These are phyloP conservation scores for Phytopythium oedochilum DNA, from an alignment of 352 stramenopile genomes.

Conservation along the genomic window DNA sequence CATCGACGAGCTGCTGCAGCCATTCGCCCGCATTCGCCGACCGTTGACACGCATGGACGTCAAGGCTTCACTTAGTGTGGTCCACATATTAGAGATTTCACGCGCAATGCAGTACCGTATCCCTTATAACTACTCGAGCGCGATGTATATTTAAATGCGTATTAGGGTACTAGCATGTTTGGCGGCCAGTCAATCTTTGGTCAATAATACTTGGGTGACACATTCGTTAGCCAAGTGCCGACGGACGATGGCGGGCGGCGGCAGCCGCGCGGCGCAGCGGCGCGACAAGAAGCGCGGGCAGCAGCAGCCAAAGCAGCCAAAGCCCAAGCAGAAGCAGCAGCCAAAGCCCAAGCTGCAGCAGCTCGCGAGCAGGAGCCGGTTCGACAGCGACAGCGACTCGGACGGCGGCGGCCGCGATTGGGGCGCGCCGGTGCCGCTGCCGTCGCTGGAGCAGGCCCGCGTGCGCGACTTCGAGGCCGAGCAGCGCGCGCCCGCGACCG, in stretches of 20 bases:
- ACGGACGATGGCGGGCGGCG: slow-evolving; percentile 2
- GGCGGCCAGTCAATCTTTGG: neutral
- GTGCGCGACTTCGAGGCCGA: slow-evolving; percentile 65
- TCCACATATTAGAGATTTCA: too few relatives aligned
- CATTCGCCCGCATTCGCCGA: too few relatives aligned
- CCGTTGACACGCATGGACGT: too few relatives aligned
- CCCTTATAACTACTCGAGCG: neutral
- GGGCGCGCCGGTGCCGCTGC: slow-evolving; percentile 37
- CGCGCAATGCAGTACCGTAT: neutral
- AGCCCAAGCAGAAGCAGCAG: slow-evolving; percentile 5
- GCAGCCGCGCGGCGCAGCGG: slow-evolving; percentile 34
- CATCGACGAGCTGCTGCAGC: too few relatives aligned
- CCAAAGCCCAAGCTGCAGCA: neutral
- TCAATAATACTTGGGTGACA: too few relatives aligned
- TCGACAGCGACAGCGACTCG: slow-evolving; percentile 32
- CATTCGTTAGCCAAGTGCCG: too few relatives aligned
- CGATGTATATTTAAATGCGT: neutral
- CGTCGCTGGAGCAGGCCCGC: slow-evolving; percentile 56
- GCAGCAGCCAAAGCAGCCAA: neutral
- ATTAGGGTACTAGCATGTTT: neutral
- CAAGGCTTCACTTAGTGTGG: too few relatives aligned
- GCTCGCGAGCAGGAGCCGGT: slow-evolving; percentile 5
- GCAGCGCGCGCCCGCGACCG: slow-evolving; percentile 24
- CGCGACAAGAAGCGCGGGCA: slow-evolving; percentile 41
- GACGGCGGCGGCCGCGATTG: slow-evolving; percentile 32